Conservation (phyloP, 768 basidiomycete species). For the Naganishia onofrii region DNA sequence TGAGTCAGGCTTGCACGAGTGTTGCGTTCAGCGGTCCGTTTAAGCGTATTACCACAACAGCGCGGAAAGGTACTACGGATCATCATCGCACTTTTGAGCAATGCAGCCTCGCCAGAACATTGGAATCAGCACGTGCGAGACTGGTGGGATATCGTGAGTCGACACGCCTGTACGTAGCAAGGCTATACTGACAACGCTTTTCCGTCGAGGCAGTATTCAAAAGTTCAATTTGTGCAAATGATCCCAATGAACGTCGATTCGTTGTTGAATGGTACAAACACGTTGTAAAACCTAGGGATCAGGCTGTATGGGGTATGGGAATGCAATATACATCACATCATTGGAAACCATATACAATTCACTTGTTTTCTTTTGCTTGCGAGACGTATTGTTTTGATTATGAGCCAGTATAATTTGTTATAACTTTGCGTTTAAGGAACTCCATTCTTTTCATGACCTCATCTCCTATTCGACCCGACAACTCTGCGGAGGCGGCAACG, state of each 20-base stretch:
- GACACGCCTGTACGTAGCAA: neutral
- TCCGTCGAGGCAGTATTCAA: conserved; percentile 32
- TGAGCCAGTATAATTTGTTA: neutral
- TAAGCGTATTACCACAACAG: conserved; percentile 10
- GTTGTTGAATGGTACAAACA: neutral
- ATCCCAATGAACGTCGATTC: conserved; percentile 33
- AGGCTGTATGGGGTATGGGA: neutral
- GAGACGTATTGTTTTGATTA: neutral
- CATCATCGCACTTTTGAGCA: conserved; percentile 37
- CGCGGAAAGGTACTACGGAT: conserved; percentile 42
- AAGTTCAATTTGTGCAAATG: conserved; percentile 41
- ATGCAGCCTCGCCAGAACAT: conserved; percentile 28
- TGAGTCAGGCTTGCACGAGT: conserved; percentile 11
- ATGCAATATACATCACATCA: neutral
- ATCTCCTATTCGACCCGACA: conserved; percentile 1
- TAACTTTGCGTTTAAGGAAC: neutral
- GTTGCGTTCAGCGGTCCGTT: neutral
- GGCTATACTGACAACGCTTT: neutral
- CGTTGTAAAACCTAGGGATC: neutral
- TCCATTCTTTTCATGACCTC: neutral
- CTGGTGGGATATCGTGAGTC: conserved; percentile 46
- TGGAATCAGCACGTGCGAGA: conserved; percentile 38
- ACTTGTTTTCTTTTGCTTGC: neutral
- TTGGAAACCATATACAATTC: neutral
- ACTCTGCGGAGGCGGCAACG: conserved; percentile 26